Conservation (phyloP, 352 stramenopile genomes). For the Phytophthora colocasiae region DNA sequence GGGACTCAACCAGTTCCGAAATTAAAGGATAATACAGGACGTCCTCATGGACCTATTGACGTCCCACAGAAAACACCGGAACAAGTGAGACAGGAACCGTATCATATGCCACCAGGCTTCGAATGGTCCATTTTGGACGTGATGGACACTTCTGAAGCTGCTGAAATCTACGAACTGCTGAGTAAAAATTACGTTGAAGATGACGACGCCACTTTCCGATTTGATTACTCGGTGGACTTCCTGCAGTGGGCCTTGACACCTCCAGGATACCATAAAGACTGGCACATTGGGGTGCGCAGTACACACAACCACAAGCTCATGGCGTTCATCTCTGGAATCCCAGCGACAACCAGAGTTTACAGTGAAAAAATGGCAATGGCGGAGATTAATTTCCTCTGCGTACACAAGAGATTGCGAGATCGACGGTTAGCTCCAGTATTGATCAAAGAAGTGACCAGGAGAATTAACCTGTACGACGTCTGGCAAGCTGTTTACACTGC, state of each 20-base stretch:
- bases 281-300: constrained; percentile 96
- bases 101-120: constrained; percentile 97
- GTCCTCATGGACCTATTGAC: constrained; percentile 92
- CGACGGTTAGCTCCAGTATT: constrained; percentile 97
- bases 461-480: constrained; percentile 94
- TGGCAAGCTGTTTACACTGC: constrained; percentile 99
- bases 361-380: constrained; percentile 66
- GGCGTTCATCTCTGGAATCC: constrained; percentile 97
- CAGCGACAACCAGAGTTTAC: constrained; percentile 83
- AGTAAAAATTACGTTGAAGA: constrained; percentile 99
- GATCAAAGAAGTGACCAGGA: constrained; percentile 99
- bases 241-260: constrained; percentile 94
- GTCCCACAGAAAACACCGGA: constrained; percentile 81
- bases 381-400: constrained; percentile 99
- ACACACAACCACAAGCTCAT: constrained; percentile 94
- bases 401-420: constrained; percentile 98
- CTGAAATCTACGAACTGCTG: constrained; percentile 97
- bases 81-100: constrained; percentile 94
- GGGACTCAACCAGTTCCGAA: constrained; percentile 88
- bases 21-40: constrained; percentile 17
- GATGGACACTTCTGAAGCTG: constrained; percentile 62
- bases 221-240: constrained; percentile 90
- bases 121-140: constrained; percentile 94
- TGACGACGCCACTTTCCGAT: constrained; percentile 97
- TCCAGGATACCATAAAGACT: constrained; percentile 92